A percentile compares a stretch with the other conserved stretches of the same genome.
Evolutionary conservation across 2,329 filamentous ascomycete species (phyloP).

Genomic region (Botrytis porri): DNA sequence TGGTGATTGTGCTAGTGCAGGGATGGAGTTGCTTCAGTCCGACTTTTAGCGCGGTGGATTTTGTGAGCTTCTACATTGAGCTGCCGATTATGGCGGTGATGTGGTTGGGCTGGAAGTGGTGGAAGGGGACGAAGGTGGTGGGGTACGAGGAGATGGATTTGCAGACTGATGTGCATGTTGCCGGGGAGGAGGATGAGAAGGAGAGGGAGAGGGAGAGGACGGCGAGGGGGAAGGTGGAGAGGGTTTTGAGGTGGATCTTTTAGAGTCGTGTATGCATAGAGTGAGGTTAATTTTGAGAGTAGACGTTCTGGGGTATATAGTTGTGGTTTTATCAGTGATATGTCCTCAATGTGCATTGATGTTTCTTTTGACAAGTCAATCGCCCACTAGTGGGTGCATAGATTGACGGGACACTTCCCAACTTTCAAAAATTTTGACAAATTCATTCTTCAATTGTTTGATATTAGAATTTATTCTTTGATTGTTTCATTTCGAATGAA

Average conservation of each 20-base stretch:
- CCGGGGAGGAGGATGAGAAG: slow-evolving; percentile 34
- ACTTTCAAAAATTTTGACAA: too few species aligned
- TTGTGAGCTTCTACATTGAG: slow-evolving; percentile 63
- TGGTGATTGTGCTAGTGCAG: slow-evolving; percentile 59
- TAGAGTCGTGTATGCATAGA: slow-evolving; percentile 10
- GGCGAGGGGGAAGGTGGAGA: slow-evolving; percentile 31
- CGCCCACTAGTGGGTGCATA: too few species aligned
- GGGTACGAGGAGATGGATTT: slow-evolving; percentile 49
- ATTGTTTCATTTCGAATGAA: too few species aligned
- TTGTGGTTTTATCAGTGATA: not conserved
- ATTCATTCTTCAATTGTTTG: too few species aligned
- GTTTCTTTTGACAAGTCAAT: too few species aligned
- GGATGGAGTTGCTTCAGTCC: slow-evolving; percentile 63
- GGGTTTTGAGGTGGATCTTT: slow-evolving; percentile 35
- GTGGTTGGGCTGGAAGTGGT: slow-evolving; percentile 53
- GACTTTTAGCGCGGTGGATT: slow-evolving; percentile 54
- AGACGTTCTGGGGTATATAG: not conserved
- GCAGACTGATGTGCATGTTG: slow-evolving; percentile 45
- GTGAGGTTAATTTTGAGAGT: fast-evolving
- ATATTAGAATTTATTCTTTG: too few species aligned
- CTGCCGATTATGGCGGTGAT: slow-evolving; percentile 57
- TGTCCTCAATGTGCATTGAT: not conserved
- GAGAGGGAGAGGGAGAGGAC: slow-evolving; percentile 30
- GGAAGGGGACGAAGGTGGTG: slow-evolving; percentile 48
- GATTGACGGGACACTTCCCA: too few species aligned